Percentiles rank a stretch among this genome's conserved stretches.
These are phyloP conservation scores for Pythium phragmitis DNA, from an alignment of 352 stramenopile genomes.

Conservation along the genomic window DNA sequence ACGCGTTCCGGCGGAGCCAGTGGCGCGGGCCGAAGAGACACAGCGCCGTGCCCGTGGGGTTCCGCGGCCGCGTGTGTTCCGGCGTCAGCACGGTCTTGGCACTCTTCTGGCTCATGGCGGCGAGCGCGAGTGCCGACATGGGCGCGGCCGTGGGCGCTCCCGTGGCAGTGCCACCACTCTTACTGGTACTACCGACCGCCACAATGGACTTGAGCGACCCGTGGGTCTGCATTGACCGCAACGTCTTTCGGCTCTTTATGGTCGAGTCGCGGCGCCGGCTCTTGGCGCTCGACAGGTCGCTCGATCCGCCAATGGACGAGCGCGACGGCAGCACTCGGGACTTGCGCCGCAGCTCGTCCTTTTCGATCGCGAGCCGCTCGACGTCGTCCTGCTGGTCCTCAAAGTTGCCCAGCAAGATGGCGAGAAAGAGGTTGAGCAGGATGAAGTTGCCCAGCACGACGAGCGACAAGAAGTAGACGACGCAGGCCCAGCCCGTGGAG, in stretches of 20 bases:
- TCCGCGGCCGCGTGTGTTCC: constrained; percentile 5
- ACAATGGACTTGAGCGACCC: not conserved
- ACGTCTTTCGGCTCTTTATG: not conserved
- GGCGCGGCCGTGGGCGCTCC: constrained; percentile 5
- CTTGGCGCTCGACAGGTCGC: not conserved
- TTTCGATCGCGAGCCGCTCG: constrained; percentile 31
- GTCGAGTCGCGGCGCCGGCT: not conserved
- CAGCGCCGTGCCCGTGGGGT: constrained; percentile 31
- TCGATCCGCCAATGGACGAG: not conserved
- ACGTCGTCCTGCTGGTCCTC: constrained; percentile 62
- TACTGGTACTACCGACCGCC: too few species aligned
- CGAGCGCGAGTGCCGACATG: constrained; percentile 27
- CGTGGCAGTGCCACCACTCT: not conserved
- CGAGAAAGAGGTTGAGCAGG: constrained; percentile 92
- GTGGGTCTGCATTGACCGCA: not conserved
- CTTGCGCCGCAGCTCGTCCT: constrained; percentile 38
- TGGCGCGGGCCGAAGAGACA: constrained; percentile 38
- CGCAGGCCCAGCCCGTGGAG: constrained; percentile 48
- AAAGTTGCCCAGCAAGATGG: constrained; percentile 91
- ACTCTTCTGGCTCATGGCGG: constrained; percentile 27
- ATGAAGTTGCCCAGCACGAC: constrained; percentile 90
- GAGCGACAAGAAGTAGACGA: constrained; percentile 83
- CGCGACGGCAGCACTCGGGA: constrained; percentile 32
- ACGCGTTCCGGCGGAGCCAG: constrained; percentile 34
- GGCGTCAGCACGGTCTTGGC: constrained; percentile 18